Evolutionary conservation across 306 rosid species (phyloP).

Genomic region (Ormosia emarginata): DNA sequence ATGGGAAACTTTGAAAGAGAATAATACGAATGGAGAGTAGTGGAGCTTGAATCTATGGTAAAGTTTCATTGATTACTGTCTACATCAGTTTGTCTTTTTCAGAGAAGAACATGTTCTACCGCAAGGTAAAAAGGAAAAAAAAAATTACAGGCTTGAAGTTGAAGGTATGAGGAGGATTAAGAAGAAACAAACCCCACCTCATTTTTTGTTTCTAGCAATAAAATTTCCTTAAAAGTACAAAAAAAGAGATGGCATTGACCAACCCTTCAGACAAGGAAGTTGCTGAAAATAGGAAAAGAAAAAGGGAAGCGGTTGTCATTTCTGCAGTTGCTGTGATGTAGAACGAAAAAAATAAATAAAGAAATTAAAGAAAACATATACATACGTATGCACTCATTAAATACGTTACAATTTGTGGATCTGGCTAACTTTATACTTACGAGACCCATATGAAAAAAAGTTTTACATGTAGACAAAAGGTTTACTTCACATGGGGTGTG

Average conservation of each 20-base stretch:
- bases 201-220: not conserved
- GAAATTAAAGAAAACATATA: not conserved
- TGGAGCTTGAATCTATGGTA: not conserved
- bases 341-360: not conserved
- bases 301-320: not conserved
- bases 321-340: not conserved
- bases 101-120: not conserved
- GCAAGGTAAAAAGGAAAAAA: not conserved
- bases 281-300: not conserved
- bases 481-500: conserved; percentile 67
- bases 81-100: not conserved
- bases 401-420: conserved; percentile 28
- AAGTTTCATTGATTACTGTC: not conserved
- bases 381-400: conserved; percentile 2
- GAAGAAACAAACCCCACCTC: not conserved
- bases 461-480: conserved; percentile 73
- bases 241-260: not conserved
- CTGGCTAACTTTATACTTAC: conserved; percentile 23
- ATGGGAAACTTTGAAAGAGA: not conserved
- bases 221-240: not conserved
- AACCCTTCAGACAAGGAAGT: not conserved
- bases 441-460: conserved; percentile 11
- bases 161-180: not conserved
- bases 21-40: not conserved
- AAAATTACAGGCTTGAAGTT: not conserved